Evolutionary conservation across 2,329 filamentous ascomycete species (phyloP).

Genomic region (Orbilia blumenaviensis): DNA sequence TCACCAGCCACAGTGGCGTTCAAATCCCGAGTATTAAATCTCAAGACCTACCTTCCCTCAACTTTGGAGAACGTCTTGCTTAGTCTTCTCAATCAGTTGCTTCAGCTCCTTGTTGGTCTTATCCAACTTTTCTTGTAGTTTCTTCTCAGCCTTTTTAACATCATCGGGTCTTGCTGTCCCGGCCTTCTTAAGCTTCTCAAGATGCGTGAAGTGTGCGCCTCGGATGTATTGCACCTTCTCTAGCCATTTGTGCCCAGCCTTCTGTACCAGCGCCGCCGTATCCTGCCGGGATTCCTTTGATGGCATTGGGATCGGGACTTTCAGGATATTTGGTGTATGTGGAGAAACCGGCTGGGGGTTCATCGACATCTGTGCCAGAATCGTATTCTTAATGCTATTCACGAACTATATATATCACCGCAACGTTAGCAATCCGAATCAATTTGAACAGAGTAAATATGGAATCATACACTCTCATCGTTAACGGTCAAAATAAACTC

Average conservation of each 20-base stretch:
- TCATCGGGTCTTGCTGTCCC: conserved; percentile 34
- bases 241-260: conserved; percentile 42
- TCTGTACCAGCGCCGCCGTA: conserved; percentile 33
- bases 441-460: background rate
- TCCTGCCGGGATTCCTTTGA: conserved; percentile 43
- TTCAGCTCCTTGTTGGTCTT: conserved; percentile 49
- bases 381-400: conserved; percentile 44
- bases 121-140: conserved; percentile 55
- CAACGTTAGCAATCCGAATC: background rate
- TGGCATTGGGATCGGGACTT: conserved; percentile 48
- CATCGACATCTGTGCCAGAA: conserved; percentile 43
- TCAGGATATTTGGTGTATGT: conserved; percentile 42
- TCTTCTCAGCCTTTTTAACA: conserved; percentile 53
- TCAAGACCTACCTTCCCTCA: background rate
- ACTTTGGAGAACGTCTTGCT: conserved; percentile 48
- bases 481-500: conserved; percentile 52
- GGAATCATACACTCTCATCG: conserved; percentile 40
- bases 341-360: conserved; percentile 49
- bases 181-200: conserved; percentile 32
- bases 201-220: conserved; percentile 39
- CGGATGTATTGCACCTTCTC: conserved; percentile 43
- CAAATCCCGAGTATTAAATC: too few species aligned
- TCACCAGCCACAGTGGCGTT: background rate
- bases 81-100: conserved; percentile 43
- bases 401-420: conserved; percentile 28